Conservation (phyloP, 768 basidiomycete species). For the Mycena latifolia region DNA sequence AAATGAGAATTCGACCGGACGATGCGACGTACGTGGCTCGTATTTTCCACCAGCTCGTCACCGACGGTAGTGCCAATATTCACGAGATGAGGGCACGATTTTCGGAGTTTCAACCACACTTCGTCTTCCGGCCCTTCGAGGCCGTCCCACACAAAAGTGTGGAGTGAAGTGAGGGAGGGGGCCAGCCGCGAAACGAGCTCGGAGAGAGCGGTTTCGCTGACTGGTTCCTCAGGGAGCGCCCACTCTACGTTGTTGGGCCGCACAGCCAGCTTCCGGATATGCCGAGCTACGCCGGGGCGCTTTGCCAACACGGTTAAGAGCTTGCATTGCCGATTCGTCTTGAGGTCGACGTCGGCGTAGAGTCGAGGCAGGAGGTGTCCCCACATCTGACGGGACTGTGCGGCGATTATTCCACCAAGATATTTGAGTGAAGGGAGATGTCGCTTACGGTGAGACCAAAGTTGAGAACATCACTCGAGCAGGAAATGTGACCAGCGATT, state of each 20-base stretch:
- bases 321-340: conserved; percentile 27
- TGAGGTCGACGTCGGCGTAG: conserved; percentile 26
- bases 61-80: conserved; percentile 51
- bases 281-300: conserved; percentile 44
- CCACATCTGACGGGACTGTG: conserved; percentile 20
- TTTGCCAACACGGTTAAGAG: conserved; percentile 60
- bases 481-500: conserved; percentile 27
- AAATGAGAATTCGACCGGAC: background rate
- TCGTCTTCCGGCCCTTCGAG: conserved; percentile 50
- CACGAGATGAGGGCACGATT: conserved; percentile 47
- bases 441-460: conserved; percentile 6
- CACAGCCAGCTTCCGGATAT: conserved; percentile 45
- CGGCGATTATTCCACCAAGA: background rate
- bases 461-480: conserved; percentile 11
- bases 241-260: conserved; percentile 50
- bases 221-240: conserved; percentile 47
- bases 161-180: conserved; percentile 39
- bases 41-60: conserved; percentile 45
- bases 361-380: conserved; percentile 3
- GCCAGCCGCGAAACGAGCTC: conserved; percentile 45
- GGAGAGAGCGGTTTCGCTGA: conserved; percentile 47
- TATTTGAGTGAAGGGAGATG: no score
- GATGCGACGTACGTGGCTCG: conserved; percentile 47
- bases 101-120: conserved; percentile 50
- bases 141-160: conserved; percentile 53